Evolutionary conservation across 2,329 filamentous ascomycete species (phyloP), one percentile per base, ranked within the genome.

Genomic region (Chaetomium olivaceum): DNA sequence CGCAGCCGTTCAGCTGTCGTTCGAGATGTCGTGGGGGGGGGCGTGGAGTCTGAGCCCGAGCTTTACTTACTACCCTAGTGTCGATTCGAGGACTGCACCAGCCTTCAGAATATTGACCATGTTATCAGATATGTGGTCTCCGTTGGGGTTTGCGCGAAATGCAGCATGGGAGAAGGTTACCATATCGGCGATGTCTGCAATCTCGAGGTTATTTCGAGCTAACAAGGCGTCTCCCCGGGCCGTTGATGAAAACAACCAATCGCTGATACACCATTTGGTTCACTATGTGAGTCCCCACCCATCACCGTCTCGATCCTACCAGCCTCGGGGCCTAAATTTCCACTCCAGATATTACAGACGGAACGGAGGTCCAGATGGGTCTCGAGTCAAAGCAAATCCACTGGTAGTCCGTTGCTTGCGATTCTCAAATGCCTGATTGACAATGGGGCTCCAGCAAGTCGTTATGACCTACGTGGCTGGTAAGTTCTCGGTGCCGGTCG

Each of bases 61-160:
- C n/a, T 52, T 63, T 12, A 58, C 61, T n/a, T 63, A 63, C 29
- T 58, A 58, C 12, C 61, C 61, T 16, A 63, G 43, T 19, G 61
- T 63, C 9, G 61, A 63, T 21, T 25, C 43, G 21, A 7, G 36
- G 11, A 63, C 21, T 2, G 61, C 61, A 14, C 61, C 61, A 14
- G 39, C 43, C 3, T 63, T 63, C 19, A 11, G 43, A 14, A 51
- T 57, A 6, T 1, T 63, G 36, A 5, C 12, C 8, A 16, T 27
- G 5, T 52, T 57, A 33, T 23, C 31, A 2, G 29, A n/a, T 12
- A 33, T 14, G 27, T 19, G 56, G 31, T 4, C 11, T 4, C 7
- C 31, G 8, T 33, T 29, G 27, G 27, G 27, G 27, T 29, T 3
- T 3, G 6, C 3, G 27, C 3, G 27, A 6, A 29, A 29, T 29